A percentile compares a stretch with the other conserved stretches of the same genome.
phyloP scores from a whole-genome alignment of 2,329 filamentous ascomycete species.

The Fusarium longipes region DNA sequence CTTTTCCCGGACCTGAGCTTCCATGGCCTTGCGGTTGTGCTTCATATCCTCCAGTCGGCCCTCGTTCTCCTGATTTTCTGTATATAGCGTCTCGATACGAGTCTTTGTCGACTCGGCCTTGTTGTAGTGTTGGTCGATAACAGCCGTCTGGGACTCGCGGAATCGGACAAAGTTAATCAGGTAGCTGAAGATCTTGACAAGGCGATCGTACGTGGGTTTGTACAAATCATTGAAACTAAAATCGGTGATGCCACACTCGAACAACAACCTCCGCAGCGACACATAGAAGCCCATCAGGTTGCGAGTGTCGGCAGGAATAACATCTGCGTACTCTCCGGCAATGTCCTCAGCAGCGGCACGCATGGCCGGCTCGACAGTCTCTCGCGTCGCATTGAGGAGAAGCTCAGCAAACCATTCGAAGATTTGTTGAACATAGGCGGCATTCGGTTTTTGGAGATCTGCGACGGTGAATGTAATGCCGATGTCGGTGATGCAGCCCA shows the following conservation, averaged over 20 bases:
- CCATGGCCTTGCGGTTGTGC: constrained; percentile 81
- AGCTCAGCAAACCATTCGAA: constrained; percentile 98
- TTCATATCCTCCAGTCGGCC: constrained; percentile 82
- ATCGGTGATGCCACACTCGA: constrained; percentile 91
- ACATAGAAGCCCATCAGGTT: constrained; percentile 97
- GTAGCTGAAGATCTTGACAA: constrained; percentile 96
- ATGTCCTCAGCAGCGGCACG: constrained; percentile 89
- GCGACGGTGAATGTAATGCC: constrained; percentile 87
- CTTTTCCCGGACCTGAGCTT: constrained; percentile 85
- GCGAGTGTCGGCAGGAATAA: constrained; percentile 86
- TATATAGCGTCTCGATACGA: constrained; percentile 86
- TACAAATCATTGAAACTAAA: constrained; percentile 94
- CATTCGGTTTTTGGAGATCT: constrained; percentile 93
- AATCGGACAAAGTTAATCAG: constrained; percentile 99
- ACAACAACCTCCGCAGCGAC: constrained; percentile 80
- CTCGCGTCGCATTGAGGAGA: constrained; percentile 91
- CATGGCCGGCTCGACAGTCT: constrained; percentile 95
- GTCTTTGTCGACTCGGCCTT: constrained; percentile 87
- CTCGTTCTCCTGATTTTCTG: constrained; percentile 89
- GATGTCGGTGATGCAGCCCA: constrained; percentile 96
- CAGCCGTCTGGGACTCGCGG: constrained; percentile 87
- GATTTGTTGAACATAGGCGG: constrained; percentile 94
- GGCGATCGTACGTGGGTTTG: constrained; percentile 86
- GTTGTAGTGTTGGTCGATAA: constrained; percentile 95
- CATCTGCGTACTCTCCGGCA: constrained; percentile 84